Conservation (phyloP, 352 stramenopile species). For the Phytophthora fragariaefolia region DNA sequence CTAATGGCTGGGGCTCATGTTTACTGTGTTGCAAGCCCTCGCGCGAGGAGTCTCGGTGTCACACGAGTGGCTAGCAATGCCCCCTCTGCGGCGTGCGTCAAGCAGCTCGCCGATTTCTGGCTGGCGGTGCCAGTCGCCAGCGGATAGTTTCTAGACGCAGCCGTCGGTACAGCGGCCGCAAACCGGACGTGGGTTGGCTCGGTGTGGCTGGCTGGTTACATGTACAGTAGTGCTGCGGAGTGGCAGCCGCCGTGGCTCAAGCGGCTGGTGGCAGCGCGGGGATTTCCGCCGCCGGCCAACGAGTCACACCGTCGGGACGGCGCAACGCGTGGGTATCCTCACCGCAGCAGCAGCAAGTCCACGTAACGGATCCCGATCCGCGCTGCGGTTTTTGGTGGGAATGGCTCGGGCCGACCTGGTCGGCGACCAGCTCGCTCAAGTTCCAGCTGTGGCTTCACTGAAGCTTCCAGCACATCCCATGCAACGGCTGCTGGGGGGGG, state of each 20-base stretch:
- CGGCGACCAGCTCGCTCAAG: too few relatives aligned
- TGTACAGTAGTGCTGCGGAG: too few relatives aligned
- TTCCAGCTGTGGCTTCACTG: neutral
- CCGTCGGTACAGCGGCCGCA: conserved; percentile 11
- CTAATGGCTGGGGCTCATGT: neutral
- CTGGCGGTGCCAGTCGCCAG: neutral
- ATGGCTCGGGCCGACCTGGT: neutral
- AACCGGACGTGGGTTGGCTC: conserved; percentile 14
- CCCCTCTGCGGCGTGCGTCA: conserved; percentile 1
- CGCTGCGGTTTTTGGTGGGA: neutral
- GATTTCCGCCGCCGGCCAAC: neutral
- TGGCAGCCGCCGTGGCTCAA: conserved; percentile 10
- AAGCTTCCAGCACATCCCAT: conserved; percentile 13
- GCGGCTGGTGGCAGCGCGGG: conserved; percentile 15
- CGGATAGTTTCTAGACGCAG: conserved; percentile 17
- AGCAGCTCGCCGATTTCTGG: conserved; percentile 17
- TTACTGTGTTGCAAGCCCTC: neutral
- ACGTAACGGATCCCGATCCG: conserved; percentile 16
- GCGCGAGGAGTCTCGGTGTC: conserved; percentile 9
- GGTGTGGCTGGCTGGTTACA: neutral
- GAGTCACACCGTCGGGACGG: too few relatives aligned
- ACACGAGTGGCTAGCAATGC: conserved; percentile 2
- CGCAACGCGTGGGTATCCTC: neutral
- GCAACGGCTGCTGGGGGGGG: neutral
- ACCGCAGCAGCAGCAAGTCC: neutral